Evolutionary conservation across 2,329 filamentous ascomycete genomes (phyloP).

Genomic region (Tolypocladium amazonense): DNA sequence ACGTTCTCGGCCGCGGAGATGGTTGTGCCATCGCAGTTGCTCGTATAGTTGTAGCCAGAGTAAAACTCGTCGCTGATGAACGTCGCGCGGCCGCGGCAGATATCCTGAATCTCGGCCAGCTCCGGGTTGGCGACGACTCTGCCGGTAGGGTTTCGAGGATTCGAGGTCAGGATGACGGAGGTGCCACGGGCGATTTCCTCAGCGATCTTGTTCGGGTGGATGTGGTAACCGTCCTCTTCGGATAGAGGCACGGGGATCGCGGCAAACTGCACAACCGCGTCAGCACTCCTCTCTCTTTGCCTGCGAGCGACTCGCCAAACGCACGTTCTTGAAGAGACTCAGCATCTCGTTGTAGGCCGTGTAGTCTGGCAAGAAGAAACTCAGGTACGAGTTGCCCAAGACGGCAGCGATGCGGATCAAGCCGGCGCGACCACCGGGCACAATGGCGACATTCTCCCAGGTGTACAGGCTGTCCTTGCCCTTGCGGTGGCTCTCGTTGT

Average conservation of each 20-base stretch:
- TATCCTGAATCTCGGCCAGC: constrained; percentile 81
- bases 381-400: constrained; percentile 81
- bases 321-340: constrained; percentile 79
- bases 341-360: constrained; percentile 98
- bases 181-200: constrained; percentile 82
- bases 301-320: constrained; percentile 11
- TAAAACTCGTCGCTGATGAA: constrained; percentile 97
- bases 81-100: constrained; percentile 82
- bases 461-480: constrained; percentile 85
- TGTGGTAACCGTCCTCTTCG: constrained; percentile 81
- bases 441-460: constrained; percentile 96
- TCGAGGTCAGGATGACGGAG: constrained; percentile 85
- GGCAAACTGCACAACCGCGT: constrained; percentile 50
- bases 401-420: constrained; percentile 93
- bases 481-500: constrained; percentile 85
- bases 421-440: constrained; percentile 84
- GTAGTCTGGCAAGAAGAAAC: constrained; percentile 92
- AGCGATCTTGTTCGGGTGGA: constrained; percentile 85
- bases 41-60: constrained; percentile 91
- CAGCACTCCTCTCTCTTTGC: background rate
- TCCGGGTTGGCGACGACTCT: constrained; percentile 78
- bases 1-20: constrained; percentile 86
- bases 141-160: constrained; percentile 90
- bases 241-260: constrained; percentile 78
- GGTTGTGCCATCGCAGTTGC: constrained; percentile 78